Base-by-base conservation (phyloP, 1,284 basidiomycete genomes). In the Cryptococcus sp. region DNA sequence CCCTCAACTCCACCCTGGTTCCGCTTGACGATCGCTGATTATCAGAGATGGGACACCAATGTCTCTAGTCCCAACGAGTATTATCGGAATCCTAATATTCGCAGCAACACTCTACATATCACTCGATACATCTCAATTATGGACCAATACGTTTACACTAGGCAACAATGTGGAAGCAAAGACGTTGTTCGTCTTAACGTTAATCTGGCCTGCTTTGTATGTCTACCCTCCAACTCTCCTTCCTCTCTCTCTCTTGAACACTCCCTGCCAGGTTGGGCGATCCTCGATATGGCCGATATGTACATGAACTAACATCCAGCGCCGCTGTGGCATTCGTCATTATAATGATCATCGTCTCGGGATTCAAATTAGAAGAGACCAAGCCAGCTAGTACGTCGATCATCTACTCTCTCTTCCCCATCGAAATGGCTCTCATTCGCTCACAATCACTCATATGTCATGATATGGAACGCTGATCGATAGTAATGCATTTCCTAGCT, bases 171-270 rank as follows among this genome's bases (percentile, higher is more conserved):
- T 91, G 32, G 74, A 76, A 55, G 85, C 82, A 63, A 83, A 84
- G 46, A 77, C 86, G 14, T 73, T 92, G 22, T 92, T 91, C 63
- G 82, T 90, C 2, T 69, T 91, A 49, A 87, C 86, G 13, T 83
- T 82, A 57, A 82, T 92, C 43, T 91, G 88, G 89, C 90, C 89
- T n/a, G 83, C 80, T 46, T 79, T 75, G 84, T 90, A 68, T 67
- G 83, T 52, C 25, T 13, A 13, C 11, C 31, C 25, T 10, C 24
- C 21, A 24, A 28, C 7, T 21, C 28, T 28, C 11, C 11, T 28
- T 28, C 28, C 28, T 28, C 28, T 28, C n/a, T n/a, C n/a, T n/a
- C n/a, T n/a, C n/a, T n/a, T n/a, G n/a, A n/a, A n/a, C n/a, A n/a
- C n/a, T 28, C 28, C 28, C 28, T 28, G n/a, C n/a, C n/a, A n/a